A percentile compares a stretch with the other conserved stretches of the same genome.
Conservation (phyloP, 1,284 basidiomycete species). For the Trichosporon ovoides region DNA sequence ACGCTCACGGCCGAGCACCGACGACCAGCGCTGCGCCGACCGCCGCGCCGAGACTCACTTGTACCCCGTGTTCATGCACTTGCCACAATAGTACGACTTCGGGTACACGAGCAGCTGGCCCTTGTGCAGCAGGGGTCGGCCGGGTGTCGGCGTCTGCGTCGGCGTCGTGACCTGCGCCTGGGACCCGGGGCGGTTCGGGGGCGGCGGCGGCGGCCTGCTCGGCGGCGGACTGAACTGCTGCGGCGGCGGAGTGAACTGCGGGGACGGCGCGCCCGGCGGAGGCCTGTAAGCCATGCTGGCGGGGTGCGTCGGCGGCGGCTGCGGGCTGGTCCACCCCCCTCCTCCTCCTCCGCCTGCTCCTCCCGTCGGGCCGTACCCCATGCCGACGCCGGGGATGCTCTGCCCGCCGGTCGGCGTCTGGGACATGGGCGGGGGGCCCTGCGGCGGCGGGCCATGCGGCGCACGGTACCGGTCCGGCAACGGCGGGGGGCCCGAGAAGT, state of each 20-base stretch:
- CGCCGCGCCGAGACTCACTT: conserved; percentile 20
- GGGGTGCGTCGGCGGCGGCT: conserved; percentile 22
- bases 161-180: conserved; percentile 24
- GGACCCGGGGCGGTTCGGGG: background rate
- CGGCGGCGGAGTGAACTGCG: conserved; percentile 3
- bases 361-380: conserved; percentile 29
- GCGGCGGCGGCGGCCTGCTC: conserved; percentile 13
- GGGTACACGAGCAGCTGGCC: conserved; percentile 46
- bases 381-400: conserved; percentile 34
- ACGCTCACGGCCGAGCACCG: background rate
- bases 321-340: background rate
- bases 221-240: background rate
- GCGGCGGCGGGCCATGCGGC: conserved; percentile 5
- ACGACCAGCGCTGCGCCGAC: background rate
- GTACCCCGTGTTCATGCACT: conserved; percentile 48
- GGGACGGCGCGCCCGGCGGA: background rate
- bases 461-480: conserved; percentile 33
- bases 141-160: conserved; percentile 41
- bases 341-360: background rate
- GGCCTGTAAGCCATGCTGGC: background rate
- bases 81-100: conserved; percentile 35
- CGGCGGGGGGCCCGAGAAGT: conserved; percentile 46
- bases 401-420: conserved; percentile 21
- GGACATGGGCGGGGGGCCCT: no score
- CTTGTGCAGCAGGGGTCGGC: conserved; percentile 38